phyloP scores from a whole-genome alignment of 1,284 basidiomycete species.

The Boletus mariae region DNA sequence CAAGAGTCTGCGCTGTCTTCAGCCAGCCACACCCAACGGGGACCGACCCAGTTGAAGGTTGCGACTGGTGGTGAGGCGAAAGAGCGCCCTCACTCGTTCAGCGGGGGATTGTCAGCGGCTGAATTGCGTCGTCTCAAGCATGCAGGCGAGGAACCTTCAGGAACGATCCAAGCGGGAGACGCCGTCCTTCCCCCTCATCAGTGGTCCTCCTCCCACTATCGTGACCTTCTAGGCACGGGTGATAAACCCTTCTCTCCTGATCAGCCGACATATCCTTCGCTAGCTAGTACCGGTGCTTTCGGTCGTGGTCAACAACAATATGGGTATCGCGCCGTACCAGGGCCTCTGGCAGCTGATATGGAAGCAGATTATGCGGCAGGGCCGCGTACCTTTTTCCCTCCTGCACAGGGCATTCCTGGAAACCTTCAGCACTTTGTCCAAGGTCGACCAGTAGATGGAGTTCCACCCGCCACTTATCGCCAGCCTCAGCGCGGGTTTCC shows the following conservation, averaged over 20 bases:
- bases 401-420: slow-evolving; percentile 28
- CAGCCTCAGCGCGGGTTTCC: slow-evolving; percentile 56
- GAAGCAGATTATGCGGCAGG: slow-evolving; percentile 54
- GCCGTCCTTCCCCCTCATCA: slow-evolving; percentile 39
- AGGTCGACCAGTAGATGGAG: slow-evolving; percentile 45
- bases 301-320: slow-evolving; percentile 46
- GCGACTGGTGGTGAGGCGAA: slow-evolving; percentile 52
- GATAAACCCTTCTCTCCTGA: slow-evolving; percentile 41
- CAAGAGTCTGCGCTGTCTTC: slow-evolving; percentile 52
- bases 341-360: slow-evolving; percentile 48
- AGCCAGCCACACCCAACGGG: slow-evolving; percentile 53
- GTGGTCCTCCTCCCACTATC: slow-evolving; percentile 46
- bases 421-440: slow-evolving; percentile 46
- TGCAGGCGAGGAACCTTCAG: slow-evolving; percentile 49
- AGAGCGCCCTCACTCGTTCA: slow-evolving; percentile 76
- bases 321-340: slow-evolving; percentile 40
- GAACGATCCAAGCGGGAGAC: slow-evolving; percentile 33
- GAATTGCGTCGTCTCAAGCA: slow-evolving; percentile 72
- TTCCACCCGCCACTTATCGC: slow-evolving; percentile 49
- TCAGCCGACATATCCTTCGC: slow-evolving; percentile 69
- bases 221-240: slow-evolving; percentile 37
- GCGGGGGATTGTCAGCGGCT: slow-evolving; percentile 65
- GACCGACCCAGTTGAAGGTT: slow-evolving; percentile 50
- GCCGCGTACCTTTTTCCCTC: slow-evolving; percentile 51
- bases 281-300: slow-evolving; percentile 42